These are phyloP conservation scores for Diplocarpon mali DNA, from an alignment of 2,329 filamentous ascomycete genomes.

Conservation along the genomic window DNA sequence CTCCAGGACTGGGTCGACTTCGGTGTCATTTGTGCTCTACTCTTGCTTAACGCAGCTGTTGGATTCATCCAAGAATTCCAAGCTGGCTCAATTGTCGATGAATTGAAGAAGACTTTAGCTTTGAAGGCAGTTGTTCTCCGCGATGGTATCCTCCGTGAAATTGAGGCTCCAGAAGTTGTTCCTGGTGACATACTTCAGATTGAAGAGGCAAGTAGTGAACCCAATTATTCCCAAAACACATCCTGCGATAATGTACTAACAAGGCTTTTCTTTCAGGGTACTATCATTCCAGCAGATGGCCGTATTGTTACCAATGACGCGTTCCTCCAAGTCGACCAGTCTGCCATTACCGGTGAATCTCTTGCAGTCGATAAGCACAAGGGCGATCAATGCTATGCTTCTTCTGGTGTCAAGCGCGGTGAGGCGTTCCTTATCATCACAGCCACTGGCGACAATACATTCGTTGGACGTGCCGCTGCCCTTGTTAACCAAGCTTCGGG, in stretches of 20 bases:
- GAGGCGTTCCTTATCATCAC: constrained; percentile 75
- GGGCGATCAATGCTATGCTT: constrained; percentile 71
- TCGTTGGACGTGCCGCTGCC: constrained; percentile 79
- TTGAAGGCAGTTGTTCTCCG: constrained; percentile 81
- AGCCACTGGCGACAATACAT: constrained; percentile 79
- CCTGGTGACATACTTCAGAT: constrained; percentile 84
- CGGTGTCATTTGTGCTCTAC: constrained; percentile 75
- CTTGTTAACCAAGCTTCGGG: constrained; percentile 67
- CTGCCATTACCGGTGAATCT: constrained; percentile 83
- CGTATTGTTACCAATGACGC: constrained; percentile 74
- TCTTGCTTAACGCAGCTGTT: constrained; percentile 74
- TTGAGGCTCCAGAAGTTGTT: constrained; percentile 75
- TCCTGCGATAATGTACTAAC: constrained; percentile 4
- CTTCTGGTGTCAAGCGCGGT: constrained; percentile 83
- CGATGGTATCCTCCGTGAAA: constrained; percentile 65
- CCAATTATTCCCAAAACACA: not conserved
- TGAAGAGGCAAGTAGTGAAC: constrained; percentile 47
- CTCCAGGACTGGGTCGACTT: constrained; percentile 88
- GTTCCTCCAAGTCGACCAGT: constrained; percentile 86
- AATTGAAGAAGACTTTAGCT: constrained; percentile 81
- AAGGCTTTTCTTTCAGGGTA: constrained; percentile 40
- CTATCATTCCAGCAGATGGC: constrained; percentile 82
- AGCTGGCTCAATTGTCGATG: constrained; percentile 81
- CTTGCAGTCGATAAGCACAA: constrained; percentile 83
- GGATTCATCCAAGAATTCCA: constrained; percentile 87